These are phyloP conservation scores for Exutisphaerella laricina DNA, from an alignment of 2,329 filamentous ascomycete species.

Conservation along the genomic window DNA sequence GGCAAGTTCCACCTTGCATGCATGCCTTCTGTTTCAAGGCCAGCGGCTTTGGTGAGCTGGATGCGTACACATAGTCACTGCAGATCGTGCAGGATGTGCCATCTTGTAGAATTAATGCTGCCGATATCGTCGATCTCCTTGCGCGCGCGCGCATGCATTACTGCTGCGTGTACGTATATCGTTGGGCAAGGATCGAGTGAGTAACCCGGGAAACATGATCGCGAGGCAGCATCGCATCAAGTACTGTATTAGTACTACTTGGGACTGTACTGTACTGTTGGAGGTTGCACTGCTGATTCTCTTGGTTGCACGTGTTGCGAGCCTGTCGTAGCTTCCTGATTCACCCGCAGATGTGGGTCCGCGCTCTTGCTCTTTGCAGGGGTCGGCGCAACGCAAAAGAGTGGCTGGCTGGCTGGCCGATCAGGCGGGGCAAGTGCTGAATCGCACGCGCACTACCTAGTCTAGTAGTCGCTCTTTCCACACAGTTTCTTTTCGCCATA, in stretches of 20 bases:
- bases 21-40: constrained; percentile 1
- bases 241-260: neutral
- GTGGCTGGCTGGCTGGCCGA: too few species aligned
- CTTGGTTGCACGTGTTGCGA: neutral
- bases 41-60: constrained; percentile 1
- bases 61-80: neutral
- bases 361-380: neutral
- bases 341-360: neutral
- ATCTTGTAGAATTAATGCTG: neutral
- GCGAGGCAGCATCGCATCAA: constrained; percentile 7
- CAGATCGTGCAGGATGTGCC: neutral
- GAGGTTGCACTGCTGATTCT: neutral
- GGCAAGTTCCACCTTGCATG: neutral
- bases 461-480: neutral
- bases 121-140: constrained; percentile 8
- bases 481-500: neutral
- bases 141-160: constrained; percentile 8
- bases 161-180: too few species aligned
- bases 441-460: too few species aligned
- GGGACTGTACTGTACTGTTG: neutral
- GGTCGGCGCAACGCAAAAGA: neutral
- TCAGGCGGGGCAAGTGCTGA: too few species aligned
- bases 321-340: neutral
- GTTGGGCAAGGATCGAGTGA: constrained; percentile 1
- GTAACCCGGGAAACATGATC: constrained; percentile 7